Evolutionary conservation across 495 filamentous ascomycete genomes (phyloP), one percentile per base, ranked within the genome.

Genomic region (Xylaria nigripes): DNA sequence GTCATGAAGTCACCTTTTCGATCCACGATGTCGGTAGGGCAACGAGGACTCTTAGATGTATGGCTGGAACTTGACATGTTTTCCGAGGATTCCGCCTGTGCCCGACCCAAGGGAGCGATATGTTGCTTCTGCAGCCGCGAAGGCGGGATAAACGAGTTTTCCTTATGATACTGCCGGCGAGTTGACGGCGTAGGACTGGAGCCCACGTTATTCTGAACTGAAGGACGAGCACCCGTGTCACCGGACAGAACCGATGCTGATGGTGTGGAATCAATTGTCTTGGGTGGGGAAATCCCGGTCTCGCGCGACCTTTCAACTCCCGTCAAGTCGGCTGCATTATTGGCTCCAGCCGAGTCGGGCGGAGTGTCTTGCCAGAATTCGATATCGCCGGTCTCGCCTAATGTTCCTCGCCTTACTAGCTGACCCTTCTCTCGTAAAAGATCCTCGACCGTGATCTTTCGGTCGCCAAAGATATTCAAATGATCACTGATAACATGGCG

Each of bases 401-500:
- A 62, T 7, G 71, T 72, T 2, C 85, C 86, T 38, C 74, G 77
- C 67, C 81, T 86, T 29, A 90, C 73, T 3, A 82, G 59, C 59
- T 83, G 70, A 1, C 86, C 86, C 41, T 77, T 80, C 53, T 86
- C 78, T 50, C 70, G 65, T 68, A 92, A 69, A 23, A 92, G 65
- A 55, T 90, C 85, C 61, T 92, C 87, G 30, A 92, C 67, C 3
- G 86, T 87, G 18, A 83, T 70, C 32, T 72, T 62, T 24, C 70
- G 77, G 59, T 90, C 81, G 21, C 81, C 80, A 61, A 92, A 92
- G 25, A 90, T 84, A 68, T 76, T 78, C 40, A 97, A 70, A 70
- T 99, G 86, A 71, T 99, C 93, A 63, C 80, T 84, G 61, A 99
- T 96, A 50, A 97, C 72, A 74, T 99, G 93, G 19, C 89, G 77